These are phyloP conservation scores for Camellia granthamiana DNA, from an alignment of 148 eudicot species.

Conservation along the genomic window DNA sequence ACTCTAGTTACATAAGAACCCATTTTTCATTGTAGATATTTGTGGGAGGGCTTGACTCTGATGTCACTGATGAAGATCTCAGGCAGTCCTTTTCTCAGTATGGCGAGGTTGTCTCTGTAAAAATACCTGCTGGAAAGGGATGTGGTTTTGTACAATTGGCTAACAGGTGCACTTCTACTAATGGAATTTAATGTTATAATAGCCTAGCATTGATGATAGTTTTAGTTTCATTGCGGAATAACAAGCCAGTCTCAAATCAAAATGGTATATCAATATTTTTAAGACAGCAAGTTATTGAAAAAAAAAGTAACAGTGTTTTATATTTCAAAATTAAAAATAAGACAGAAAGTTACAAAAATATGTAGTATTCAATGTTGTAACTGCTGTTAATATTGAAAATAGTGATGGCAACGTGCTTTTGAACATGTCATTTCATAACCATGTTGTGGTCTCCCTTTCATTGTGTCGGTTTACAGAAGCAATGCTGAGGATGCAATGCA, in stretches of 20 bases:
- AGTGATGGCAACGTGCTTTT: neutral
- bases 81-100: slow-evolving; percentile 49
- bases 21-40: slow-evolving; percentile 37
- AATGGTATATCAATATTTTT: neutral
- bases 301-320: too few relatives aligned
- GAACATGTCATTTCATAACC: neutral
- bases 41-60: slow-evolving; percentile 66
- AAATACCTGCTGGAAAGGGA: slow-evolving; percentile 62
- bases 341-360: neutral
- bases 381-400: neutral
- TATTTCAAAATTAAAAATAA: too few relatives aligned
- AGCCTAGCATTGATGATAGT: neutral
- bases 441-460: neutral
- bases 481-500: slow-evolving; percentile 49
- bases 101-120: slow-evolving; percentile 57
- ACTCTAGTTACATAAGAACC: neutral
- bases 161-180: slow-evolving; percentile 35
- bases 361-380: neutral
- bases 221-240: neutral
- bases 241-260: neutral
- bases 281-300: neutral
- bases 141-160: slow-evolving; percentile 70
- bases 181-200: neutral
- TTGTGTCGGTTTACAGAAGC: slow-evolving; percentile 25
- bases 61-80: slow-evolving; percentile 55